These are phyloP conservation scores for Penicillium sp. DNA, from an alignment of 2,329 filamentous ascomycete species.

Conservation along the genomic window DNA sequence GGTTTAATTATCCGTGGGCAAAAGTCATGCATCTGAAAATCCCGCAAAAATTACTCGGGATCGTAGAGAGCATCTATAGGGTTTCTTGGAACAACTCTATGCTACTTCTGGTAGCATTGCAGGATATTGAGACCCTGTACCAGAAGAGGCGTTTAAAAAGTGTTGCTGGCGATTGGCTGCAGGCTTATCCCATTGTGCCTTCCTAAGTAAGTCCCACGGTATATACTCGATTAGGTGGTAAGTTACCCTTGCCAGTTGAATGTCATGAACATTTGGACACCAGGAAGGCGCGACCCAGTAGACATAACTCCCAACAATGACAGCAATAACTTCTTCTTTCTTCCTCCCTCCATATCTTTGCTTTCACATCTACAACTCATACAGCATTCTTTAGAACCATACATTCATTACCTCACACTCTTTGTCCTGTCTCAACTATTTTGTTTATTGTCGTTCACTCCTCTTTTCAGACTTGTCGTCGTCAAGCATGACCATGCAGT, in stretches of 20 bases:
- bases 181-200: neutral
- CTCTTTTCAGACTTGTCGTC: neutral
- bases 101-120: too few relatives aligned
- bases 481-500: slow-evolving; percentile 11
- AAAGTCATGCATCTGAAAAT: too few relatives aligned
- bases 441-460: neutral
- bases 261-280: neutral
- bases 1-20: too few relatives aligned
- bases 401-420: neutral
- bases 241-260: neutral
- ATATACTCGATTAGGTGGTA: neutral
- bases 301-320: neutral
- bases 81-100: accelerated
- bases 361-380: slow-evolving; percentile 6
- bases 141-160: too few relatives aligned
- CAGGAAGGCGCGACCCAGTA: neutral
- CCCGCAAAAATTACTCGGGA: too few relatives aligned
- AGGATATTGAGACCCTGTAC: too few relatives aligned
- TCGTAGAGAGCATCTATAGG: too few relatives aligned
- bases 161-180: neutral
- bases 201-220: neutral
- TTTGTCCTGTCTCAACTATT: neutral
- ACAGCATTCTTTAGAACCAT: neutral
- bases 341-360: slow-evolving; percentile 2
- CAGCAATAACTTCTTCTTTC: neutral